Evolutionary conservation across 805 yeast species (phyloP), one percentile per base, ranked within the genome.

Genomic region (Hanseniaspora mollemarum): DNA sequence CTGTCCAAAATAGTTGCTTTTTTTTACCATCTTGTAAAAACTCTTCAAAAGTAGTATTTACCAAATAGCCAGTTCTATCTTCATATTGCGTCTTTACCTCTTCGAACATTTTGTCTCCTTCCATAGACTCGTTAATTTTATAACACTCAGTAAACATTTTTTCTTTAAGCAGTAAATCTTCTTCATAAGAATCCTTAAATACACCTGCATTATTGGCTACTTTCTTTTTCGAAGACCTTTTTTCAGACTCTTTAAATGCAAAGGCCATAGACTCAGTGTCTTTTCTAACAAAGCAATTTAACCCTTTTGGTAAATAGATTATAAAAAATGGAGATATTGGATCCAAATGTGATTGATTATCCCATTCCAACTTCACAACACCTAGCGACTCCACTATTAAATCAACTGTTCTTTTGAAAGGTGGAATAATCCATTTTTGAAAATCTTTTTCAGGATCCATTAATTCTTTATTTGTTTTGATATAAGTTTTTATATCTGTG

Each of bases 381-480:
- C 46, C 46, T 22, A 43, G 13, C n/a, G 21, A 18, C 16, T 43
- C 46, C 3, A 43, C 21, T 6, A 43, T 31, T 4, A 43, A 32
- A 21, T 43, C 46, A 15, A 18, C 21, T 22, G 28, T 15, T 29
- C 15, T 21, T 10, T 16, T 19, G 38, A 32, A 19, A 26, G 26
- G 22, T 8, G 46, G 46, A 32, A 43, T 29, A 21, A 29, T 16
- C 46, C 46, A 43, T 43, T 31, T 43, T 22, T 43, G 37, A 22
- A 18, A 43, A 43, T 43, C 46, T n/a, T 5, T 22, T 12, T 43
- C 13, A 4, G 31, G 19, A 32, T 43, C 36, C n/a, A 22, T 9
- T 15, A 43, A 43, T 43, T 29, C 15, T 10, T 43, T 38, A 22
- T 22, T 39, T 6, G 22, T 39, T 15, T 39, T 39, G 7, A 39